phyloP scores from a whole-genome alignment of 2,329 filamentous ascomycete species.

The Talaromyces sp. region DNA sequence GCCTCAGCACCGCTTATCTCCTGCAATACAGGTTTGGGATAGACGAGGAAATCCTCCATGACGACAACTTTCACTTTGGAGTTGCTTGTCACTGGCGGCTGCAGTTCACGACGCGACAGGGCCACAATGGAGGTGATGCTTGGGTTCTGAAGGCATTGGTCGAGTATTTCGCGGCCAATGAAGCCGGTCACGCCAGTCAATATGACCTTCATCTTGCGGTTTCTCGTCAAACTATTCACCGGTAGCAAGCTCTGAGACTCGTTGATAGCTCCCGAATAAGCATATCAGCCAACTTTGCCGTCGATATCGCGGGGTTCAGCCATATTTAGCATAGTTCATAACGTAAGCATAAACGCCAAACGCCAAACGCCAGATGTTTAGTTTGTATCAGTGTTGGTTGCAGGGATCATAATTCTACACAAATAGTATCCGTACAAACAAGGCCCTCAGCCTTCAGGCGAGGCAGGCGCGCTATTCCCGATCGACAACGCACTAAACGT shows the following conservation, averaged over 20 bases:
- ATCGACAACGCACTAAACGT: neutral
- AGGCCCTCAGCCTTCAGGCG: neutral
- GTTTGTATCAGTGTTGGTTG: too few species aligned
- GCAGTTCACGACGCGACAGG: constrained; percentile 47
- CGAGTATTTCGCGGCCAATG: constrained; percentile 52
- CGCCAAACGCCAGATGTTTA: too few species aligned
- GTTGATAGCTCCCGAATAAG: neutral
- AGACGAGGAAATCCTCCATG: constrained; percentile 52
- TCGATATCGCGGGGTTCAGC: neutral
- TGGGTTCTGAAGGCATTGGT: constrained; percentile 47
- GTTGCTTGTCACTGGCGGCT: constrained; percentile 31
- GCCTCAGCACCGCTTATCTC: constrained; percentile 40
- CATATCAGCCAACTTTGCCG: neutral
- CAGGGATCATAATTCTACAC: too few species aligned
- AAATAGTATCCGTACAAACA: neutral
- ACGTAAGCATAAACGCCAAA: neutral
- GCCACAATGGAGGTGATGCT: constrained; percentile 50
- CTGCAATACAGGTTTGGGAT: constrained; percentile 42
- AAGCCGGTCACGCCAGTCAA: constrained; percentile 57
- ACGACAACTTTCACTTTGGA: constrained; percentile 50
- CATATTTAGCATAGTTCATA: neutral
- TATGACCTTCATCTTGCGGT: constrained; percentile 53
- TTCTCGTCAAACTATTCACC: neutral
- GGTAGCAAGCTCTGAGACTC: neutral
- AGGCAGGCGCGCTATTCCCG: neutral